A percentile compares a stretch with the other conserved stretches of the same genome.
These are phyloP conservation scores for Pigoraptor vietnamica DNA, from an alignment of 78 protist genomes.

Conservation along the genomic window DNA sequence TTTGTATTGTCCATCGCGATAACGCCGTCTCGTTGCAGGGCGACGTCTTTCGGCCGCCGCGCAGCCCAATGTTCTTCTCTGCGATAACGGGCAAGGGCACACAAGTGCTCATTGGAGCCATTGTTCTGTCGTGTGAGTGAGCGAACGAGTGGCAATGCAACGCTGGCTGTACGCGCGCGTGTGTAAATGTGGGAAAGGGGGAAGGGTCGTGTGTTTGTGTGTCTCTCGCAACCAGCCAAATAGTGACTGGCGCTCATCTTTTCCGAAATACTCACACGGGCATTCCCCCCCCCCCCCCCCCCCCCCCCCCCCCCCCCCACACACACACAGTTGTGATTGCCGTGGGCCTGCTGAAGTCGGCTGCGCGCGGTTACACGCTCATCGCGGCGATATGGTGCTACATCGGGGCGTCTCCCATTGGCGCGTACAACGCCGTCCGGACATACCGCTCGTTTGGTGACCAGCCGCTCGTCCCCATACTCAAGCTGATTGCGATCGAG, in stretches of 20 bases:
- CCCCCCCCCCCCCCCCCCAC: not conserved
- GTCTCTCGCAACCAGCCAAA: too few relatives aligned
- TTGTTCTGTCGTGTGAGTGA: not conserved
- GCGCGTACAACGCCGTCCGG: not conserved
- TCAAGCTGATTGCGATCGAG: not conserved
- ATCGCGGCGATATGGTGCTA: not conserved
- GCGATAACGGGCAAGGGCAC: not conserved
- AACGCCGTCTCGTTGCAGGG: not conserved
- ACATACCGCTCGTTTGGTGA: not conserved
- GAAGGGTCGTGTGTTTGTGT: not conserved
- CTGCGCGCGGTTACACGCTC: not conserved
- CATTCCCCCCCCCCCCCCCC: too few relatives aligned
- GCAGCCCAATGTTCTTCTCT: not conserved
- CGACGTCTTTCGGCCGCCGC: not conserved
- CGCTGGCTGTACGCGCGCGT: not conserved
- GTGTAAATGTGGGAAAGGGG: too few relatives aligned
- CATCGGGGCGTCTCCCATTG: not conserved
- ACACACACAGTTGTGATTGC: not conserved
- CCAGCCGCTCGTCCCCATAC: not conserved
- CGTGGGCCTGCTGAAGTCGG: not conserved
- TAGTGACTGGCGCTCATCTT: too few relatives aligned
- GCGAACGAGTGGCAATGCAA: too few relatives aligned
- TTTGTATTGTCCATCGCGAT: not conserved
- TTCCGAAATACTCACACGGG: too few relatives aligned
- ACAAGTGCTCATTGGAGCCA: not conserved